Percentiles rank a stretch among this genome's conserved stretches.
Evolutionary conservation across 2,329 filamentous ascomycete species (phyloP).

Genomic region (Cercospora sesami): DNA sequence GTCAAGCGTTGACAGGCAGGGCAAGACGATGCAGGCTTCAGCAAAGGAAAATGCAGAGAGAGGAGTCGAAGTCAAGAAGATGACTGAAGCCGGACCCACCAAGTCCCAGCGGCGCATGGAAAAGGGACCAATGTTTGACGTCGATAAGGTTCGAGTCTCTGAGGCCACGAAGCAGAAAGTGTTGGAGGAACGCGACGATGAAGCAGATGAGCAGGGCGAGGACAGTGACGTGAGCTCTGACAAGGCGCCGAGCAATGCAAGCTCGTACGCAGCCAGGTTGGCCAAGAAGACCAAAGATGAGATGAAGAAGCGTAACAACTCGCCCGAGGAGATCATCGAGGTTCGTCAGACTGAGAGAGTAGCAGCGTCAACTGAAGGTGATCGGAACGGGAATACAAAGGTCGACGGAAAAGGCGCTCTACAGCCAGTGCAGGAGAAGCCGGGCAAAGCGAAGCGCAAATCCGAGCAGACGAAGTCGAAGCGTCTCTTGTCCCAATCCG

Average conservation of each 20-base stretch:
- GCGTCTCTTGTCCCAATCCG: background rate
- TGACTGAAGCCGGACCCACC: background rate
- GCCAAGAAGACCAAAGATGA: background rate
- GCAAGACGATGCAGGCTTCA: background rate
- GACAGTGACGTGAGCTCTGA: background rate
- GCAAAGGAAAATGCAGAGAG: background rate
- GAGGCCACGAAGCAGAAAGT: background rate
- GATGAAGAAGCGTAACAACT: background rate
- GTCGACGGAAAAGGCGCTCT: too few species aligned
- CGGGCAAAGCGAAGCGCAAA: background rate
- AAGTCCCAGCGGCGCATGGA: background rate
- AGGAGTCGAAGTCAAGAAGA: background rate
- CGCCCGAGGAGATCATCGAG: background rate
- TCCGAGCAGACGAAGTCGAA: background rate
- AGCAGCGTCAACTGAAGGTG: background rate
- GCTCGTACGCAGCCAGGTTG: background rate
- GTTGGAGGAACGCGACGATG: background rate
- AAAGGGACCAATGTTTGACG: constrained; percentile 4
- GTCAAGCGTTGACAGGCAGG: background rate
- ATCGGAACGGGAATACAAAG: background rate
- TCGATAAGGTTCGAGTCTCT: background rate
- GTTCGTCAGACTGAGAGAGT: background rate
- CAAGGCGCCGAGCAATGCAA: background rate
- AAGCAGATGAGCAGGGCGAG: background rate
- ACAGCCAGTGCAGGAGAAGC: background rate